Conservation (phyloP, 352 stramenopile species). For the Phytopythium sindhum region DNA sequence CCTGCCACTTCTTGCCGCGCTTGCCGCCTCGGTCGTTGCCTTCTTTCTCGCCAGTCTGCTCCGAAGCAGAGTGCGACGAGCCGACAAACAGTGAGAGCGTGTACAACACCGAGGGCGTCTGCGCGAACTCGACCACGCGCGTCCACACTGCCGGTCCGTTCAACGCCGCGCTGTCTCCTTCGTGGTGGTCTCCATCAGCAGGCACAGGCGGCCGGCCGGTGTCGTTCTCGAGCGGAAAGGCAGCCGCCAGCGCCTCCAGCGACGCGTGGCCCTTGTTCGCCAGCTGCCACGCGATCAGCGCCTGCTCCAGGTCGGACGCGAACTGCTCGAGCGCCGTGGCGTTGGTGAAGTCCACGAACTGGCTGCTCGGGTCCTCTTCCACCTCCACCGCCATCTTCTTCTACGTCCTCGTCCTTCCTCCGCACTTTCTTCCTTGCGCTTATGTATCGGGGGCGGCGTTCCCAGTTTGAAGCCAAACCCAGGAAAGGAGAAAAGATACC, state of each 20-base stretch:
- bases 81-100: constrained; percentile 46
- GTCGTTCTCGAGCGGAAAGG: constrained; percentile 3
- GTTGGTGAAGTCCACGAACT: constrained; percentile 88
- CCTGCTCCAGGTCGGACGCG: constrained; percentile 70
- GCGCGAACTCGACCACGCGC: constrained; percentile 28
- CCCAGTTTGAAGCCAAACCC: neutral
- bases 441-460: too few relatives aligned
- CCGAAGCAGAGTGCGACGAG: neutral
- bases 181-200: too few relatives aligned
- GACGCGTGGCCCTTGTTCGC: constrained; percentile 62
- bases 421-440: neutral
- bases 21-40: neutral
- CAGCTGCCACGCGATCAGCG: constrained; percentile 66
- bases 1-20: constrained; percentile 48
- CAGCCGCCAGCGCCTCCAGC: constrained; percentile 26
- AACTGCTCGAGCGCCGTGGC: constrained; percentile 79
- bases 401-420: constrained; percentile 10
- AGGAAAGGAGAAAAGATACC: neutral
- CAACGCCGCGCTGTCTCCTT: too few relatives aligned
- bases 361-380: constrained; percentile 79
- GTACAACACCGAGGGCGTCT: constrained; percentile 28
- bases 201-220: neutral
- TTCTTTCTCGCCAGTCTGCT: neutral
- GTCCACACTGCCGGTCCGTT: constrained; percentile 22
- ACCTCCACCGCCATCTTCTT: constrained; percentile 36